Evolutionary conservation across 2,329 filamentous ascomycete species (phyloP).

Genomic region (Penicillium sclerotigenum): DNA sequence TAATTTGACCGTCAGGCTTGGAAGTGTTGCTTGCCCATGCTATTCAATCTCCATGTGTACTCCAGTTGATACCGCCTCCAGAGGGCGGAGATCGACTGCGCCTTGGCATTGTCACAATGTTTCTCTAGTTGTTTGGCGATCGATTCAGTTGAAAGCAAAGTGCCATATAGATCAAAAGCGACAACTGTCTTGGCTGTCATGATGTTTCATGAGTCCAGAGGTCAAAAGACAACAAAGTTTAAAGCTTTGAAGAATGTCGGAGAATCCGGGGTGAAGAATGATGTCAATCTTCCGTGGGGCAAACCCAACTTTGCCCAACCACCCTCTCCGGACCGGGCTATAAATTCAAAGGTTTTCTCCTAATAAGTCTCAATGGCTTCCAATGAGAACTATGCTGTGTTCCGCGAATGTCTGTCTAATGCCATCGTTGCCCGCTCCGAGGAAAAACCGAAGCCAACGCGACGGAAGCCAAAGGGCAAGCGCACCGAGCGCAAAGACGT

Average conservation of each 20-base stretch:
- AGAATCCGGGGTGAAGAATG: slow-evolving; percentile 9
- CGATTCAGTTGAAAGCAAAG: slow-evolving; percentile 67
- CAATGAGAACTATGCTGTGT: slow-evolving; percentile 61
- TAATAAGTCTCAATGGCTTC: slow-evolving; percentile 22
- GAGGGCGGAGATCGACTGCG: slow-evolving; percentile 54
- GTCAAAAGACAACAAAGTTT: not conserved
- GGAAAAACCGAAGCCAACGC: slow-evolving; percentile 44
- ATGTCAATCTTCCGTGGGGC: slow-evolving; percentile 18
- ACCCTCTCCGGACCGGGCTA: not conserved
- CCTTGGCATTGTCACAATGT: slow-evolving; percentile 58
- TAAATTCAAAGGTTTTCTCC: not conserved
- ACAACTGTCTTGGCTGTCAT: slow-evolving; percentile 47
- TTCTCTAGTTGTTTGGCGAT: slow-evolving; percentile 59
- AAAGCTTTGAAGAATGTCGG: not conserved
- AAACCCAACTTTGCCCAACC: not conserved
- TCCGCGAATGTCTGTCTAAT: slow-evolving; percentile 71
- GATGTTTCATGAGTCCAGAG: not conserved
- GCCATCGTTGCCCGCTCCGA: slow-evolving; percentile 62
- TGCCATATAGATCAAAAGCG: slow-evolving; percentile 74
- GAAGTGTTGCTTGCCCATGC: slow-evolving; percentile 59
- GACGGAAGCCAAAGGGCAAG: slow-evolving; percentile 21
- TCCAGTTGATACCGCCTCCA: slow-evolving; percentile 72
- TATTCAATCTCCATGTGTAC: slow-evolving; percentile 73
- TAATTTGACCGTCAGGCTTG: not conserved
- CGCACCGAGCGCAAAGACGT: slow-evolving; percentile 15